Conservation (phyloP, 2,329 filamentous ascomycete species). For the Trichophyton equinum region DNA sequence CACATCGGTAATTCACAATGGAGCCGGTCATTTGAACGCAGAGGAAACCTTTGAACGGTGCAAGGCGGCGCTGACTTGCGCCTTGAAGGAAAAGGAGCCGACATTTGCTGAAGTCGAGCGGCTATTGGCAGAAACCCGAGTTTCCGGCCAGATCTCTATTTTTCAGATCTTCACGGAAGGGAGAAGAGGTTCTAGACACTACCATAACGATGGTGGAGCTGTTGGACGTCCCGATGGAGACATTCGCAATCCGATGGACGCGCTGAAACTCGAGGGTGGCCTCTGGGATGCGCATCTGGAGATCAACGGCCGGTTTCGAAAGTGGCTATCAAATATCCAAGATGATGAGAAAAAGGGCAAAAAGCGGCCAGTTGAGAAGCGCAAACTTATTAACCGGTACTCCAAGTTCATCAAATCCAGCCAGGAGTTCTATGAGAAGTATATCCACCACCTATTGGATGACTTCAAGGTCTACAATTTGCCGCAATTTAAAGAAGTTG, state of each 20-base stretch:
- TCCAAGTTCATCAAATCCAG: constrained; percentile 74
- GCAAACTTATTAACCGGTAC: constrained; percentile 73
- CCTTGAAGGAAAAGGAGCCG: constrained; percentile 39
- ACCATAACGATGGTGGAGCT: neutral
- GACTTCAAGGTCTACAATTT: constrained; percentile 35
- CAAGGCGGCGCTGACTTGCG: constrained; percentile 39
- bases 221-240: neutral
- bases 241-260: constrained; percentile 37
- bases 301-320: constrained; percentile 68
- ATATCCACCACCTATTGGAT: constrained; percentile 60
- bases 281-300: constrained; percentile 70
- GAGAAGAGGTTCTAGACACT: neutral
- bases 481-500: constrained; percentile 46
- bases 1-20: neutral
- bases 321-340: constrained; percentile 46
- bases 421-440: constrained; percentile 77
- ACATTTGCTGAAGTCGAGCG: constrained; percentile 39
- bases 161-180: neutral
- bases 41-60: constrained; percentile 17
- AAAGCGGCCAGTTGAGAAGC: constrained; percentile 48
- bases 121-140: constrained; percentile 27
- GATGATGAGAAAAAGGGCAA: constrained; percentile 34
- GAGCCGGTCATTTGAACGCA: constrained; percentile 18
- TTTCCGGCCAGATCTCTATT: constrained; percentile 1
- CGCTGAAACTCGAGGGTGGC: constrained; percentile 48